Percentiles rank a stretch among this genome's conserved stretches.
phyloP scores from a whole-genome alignment of 2,329 filamentous ascomycete species.

The Proliferodiscus dingleyae region DNA sequence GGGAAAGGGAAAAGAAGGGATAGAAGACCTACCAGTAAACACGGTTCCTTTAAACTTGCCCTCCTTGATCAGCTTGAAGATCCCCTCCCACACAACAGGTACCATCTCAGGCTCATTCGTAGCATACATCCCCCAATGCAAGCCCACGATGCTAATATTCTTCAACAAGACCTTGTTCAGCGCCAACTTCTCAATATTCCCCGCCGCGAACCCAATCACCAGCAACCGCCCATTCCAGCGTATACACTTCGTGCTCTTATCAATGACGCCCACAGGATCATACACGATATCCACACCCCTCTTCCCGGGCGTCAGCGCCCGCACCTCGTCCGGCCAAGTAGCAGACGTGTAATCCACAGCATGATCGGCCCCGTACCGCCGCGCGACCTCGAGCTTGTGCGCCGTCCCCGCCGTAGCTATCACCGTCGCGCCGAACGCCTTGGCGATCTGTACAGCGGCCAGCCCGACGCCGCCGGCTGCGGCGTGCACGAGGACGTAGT shows the following conservation, averaged over 20 bases:
- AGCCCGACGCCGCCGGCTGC: slow-evolving; percentile 89
- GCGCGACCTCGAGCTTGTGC: slow-evolving; percentile 76
- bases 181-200: slow-evolving; percentile 83
- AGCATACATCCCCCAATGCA: slow-evolving; percentile 88
- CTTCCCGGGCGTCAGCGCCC: slow-evolving; percentile 68
- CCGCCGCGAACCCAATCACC: slow-evolving; percentile 84
- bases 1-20: too few species aligned
- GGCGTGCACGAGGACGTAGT: slow-evolving; percentile 86
- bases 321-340: slow-evolving; percentile 64
- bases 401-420: slow-evolving; percentile 82
- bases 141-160: slow-evolving; percentile 83
- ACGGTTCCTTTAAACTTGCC: slow-evolving; percentile 79
- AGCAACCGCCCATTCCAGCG: slow-evolving; percentile 89
- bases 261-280: slow-evolving; percentile 88
- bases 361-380: slow-evolving; percentile 78
- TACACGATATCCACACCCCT: slow-evolving; percentile 83
- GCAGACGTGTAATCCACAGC: slow-evolving; percentile 68
- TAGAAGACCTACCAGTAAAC: too few species aligned
- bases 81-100: slow-evolving; percentile 71
- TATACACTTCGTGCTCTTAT: slow-evolving; percentile 82
- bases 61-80: slow-evolving; percentile 70
- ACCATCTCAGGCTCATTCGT: slow-evolving; percentile 67
- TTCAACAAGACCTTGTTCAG: slow-evolving; percentile 91
- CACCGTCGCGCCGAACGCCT: slow-evolving; percentile 87
- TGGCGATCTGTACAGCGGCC: slow-evolving; percentile 89